Conservation (phyloP, 495 filamentous ascomycete genomes). For the Penicillium coffeae region DNA sequence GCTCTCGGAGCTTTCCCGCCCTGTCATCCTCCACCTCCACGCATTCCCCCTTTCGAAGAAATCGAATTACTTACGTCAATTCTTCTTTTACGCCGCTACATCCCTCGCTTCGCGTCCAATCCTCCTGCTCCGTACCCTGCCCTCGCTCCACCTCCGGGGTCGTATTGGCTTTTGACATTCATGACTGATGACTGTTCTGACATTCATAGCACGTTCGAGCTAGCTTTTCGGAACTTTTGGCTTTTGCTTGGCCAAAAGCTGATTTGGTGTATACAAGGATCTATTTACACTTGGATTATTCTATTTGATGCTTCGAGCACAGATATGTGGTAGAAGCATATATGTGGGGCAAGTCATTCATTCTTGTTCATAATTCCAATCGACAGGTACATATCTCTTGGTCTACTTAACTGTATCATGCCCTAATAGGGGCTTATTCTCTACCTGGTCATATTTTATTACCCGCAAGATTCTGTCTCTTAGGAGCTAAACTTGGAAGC, state of each 20-base stretch:
- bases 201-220: neutral
- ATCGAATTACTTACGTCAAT: neutral
- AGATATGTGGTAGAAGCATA: neutral
- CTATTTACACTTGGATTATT: neutral
- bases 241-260: neutral
- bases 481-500: too few relatives aligned
- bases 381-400: neutral
- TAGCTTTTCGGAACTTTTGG: neutral
- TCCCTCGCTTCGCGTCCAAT: neutral
- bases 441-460: too few relatives aligned
- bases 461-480: too few relatives aligned
- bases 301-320: too few relatives aligned
- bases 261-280: neutral
- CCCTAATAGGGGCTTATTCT: too few relatives aligned
- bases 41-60: neutral
- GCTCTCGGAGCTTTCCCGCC: neutral
- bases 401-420: too few relatives aligned
- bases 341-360: neutral
- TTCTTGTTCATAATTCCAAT: neutral
- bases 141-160: neutral
- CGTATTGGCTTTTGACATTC: neutral
- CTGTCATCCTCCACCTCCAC: neutral
- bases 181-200: neutral
- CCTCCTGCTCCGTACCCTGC: neutral
- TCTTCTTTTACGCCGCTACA: neutral